These are phyloP conservation scores for Fusarium compactum DNA, from an alignment of 2,329 filamentous ascomycete species.

Conservation along the genomic window DNA sequence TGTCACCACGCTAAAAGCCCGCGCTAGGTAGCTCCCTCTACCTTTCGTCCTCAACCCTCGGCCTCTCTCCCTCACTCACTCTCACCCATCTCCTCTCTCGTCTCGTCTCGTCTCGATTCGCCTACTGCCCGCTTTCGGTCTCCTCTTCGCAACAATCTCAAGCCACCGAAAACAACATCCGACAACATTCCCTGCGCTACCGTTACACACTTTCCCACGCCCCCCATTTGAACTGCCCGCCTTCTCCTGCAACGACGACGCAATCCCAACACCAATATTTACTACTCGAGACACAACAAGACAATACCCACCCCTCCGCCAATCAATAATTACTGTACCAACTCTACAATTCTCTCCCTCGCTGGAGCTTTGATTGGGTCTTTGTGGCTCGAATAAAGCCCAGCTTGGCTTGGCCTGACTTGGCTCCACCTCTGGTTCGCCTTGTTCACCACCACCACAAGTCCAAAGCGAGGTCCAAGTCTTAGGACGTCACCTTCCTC, in stretches of 20 bases:
- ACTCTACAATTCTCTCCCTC: constrained; percentile 22
- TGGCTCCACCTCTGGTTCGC: constrained; percentile 38
- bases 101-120: constrained; percentile 7
- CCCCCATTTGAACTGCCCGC: constrained; percentile 12
- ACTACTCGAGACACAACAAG: background rate
- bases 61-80: constrained; percentile 2
- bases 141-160: constrained; percentile 38
- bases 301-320: constrained; percentile 3
- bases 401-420: constrained; percentile 28
- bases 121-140: constrained; percentile 36
- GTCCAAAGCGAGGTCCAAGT: background rate
- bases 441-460: constrained; percentile 30
- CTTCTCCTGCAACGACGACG: constrained; percentile 24
- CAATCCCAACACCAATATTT: constrained; percentile 14
- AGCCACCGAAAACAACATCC: constrained; percentile 41
- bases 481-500: constrained; percentile 36
- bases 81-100: background rate
- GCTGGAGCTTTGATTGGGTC: constrained; percentile 20
- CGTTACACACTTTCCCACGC: constrained; percentile 28
- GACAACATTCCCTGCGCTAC: constrained; percentile 24
- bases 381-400: constrained; percentile 31
- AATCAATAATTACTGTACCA: constrained; percentile 18
- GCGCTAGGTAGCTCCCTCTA: constrained; percentile 19
- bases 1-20: constrained; percentile 37
- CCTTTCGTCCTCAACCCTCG: constrained; percentile 12